A percentile compares a stretch with the other conserved stretches of the same genome.
Evolutionary conservation across 164 flowering plant species (phyloP).

Genomic region (Santalum album): DNA sequence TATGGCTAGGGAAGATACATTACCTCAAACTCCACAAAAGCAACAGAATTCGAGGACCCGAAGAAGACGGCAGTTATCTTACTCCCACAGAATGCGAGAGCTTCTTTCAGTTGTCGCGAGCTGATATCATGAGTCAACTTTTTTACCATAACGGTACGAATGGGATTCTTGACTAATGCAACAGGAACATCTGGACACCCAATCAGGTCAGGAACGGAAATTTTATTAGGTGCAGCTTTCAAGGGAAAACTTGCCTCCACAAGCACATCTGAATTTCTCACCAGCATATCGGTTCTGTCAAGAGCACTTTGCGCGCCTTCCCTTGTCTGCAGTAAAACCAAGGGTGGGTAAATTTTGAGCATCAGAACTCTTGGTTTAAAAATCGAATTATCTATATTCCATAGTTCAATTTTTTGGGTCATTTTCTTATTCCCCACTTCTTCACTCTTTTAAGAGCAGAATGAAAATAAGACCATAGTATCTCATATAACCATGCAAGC

Average conservation of each 20-base stretch:
- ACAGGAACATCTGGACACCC: constrained; percentile 28
- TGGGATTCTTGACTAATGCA: constrained; percentile 30
- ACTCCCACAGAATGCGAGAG: constrained; percentile 25
- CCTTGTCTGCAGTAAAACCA: constrained; percentile 22
- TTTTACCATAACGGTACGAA: constrained; percentile 27
- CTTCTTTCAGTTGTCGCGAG: constrained; percentile 24
- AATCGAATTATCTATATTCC: too few relatives aligned
- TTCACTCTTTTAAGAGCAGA: too few relatives aligned
- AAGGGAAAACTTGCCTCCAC: constrained; percentile 14
- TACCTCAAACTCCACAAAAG: constrained; percentile 45
- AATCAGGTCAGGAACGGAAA: constrained; percentile 18
- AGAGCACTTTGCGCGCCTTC: constrained; percentile 24
- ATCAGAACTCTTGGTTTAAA: neutral
- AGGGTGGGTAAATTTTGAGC: neutral
- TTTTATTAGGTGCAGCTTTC: constrained; percentile 6
- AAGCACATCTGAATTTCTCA: constrained; percentile 2
- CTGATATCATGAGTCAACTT: constrained; percentile 19
- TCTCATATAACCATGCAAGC: too few relatives aligned
- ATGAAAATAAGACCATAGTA: too few relatives aligned
- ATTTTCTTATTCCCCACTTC: too few relatives aligned
- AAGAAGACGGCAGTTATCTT: constrained; percentile 21
- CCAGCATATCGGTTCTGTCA: constrained; percentile 12
- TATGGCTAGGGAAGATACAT: too few relatives aligned
- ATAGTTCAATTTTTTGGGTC: too few relatives aligned
- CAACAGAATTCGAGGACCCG: constrained; percentile 31